Base-by-base conservation (phyloP, 805 yeast genomes). In the Candida yuanshanica region DNA sequence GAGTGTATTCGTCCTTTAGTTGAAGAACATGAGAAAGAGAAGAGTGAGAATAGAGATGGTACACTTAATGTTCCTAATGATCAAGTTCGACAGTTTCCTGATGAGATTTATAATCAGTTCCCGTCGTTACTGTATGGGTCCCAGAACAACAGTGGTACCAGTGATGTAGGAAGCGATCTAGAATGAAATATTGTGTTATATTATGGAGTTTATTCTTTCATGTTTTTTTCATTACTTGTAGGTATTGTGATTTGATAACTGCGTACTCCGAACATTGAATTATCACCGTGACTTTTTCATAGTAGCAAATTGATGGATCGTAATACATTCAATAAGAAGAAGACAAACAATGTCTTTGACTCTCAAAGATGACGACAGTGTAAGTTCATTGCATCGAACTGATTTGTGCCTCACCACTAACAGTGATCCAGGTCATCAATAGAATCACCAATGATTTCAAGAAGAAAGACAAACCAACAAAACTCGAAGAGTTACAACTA, bases 1-100 rank as follows among this genome's bases (percentile, higher is more conserved):
- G 69, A 70, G 38, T 84, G 95, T 63, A 79, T 84, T 23, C 64
- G 74, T 39, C 84, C 86, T 0, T 64, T 82, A 46, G 72, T 81
- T 64, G 81, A 78, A 35, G 89, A 82, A 49, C 80, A 66, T 26
- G 57, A 62, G 22, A 34, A 39, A 10, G 66, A 63, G 38, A 21
- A 39, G 33, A 33, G 39, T 20, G 53, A 37, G 18, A 35, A 33
- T 44, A 39, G 12, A 41, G 22, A 43, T 46, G 32, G 35, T 25
- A 55, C 37, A 8, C 18, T 31, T n/a, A 11, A 20, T 12, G 22
- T 31, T 17, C 34, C 34, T n/a, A 31, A 18, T 12, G 34, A 31
- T 31, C 31, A 27, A 5, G 31, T 14, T 3, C 34, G 34, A 31
- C 34, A 31, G 21, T 31, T 31, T 11, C 49, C 51, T 10, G 46